Percentiles rank a stretch among this genome's conserved stretches.
These are phyloP conservation scores for Coprinopsis cinerea DNA, from an alignment of 768 basidiomycete species.

Conservation along the genomic window DNA sequence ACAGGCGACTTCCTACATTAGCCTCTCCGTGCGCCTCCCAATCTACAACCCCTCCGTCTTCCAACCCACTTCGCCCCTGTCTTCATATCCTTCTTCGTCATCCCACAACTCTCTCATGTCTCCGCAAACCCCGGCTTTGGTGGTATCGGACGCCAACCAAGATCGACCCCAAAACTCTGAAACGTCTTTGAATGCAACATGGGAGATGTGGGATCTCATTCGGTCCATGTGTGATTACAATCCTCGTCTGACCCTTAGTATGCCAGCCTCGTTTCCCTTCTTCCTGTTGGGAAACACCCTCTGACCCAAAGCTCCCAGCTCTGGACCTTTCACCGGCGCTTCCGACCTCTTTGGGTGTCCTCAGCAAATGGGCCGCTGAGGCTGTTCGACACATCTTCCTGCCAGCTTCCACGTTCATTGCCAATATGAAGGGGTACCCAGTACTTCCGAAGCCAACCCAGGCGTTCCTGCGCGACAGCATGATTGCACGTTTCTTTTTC, in stretches of 20 bases:
- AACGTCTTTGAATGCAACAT: constrained; percentile 65
- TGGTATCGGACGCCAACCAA: constrained; percentile 28
- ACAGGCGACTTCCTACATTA: constrained; percentile 61
- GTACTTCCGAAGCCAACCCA: constrained; percentile 94
- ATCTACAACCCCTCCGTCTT: constrained; percentile 71
- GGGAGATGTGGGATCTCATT: constrained; percentile 99
- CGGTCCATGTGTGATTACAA: constrained; percentile 85
- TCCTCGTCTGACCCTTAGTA: constrained; percentile 67
- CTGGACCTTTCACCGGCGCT: constrained; percentile 88
- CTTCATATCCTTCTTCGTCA: constrained; percentile 16
- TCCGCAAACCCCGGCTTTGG: constrained; percentile 28
- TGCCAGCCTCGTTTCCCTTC: constrained; percentile 16
- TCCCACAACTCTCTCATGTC: constrained; percentile 9
- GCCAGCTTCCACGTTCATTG: constrained; percentile 87
- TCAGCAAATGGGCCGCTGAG: constrained; percentile 90
- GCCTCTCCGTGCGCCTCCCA: constrained; percentile 78
- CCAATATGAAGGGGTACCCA: constrained; percentile 94
- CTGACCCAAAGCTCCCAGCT: constrained; percentile 44
- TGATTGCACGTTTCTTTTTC: constrained; percentile 54
- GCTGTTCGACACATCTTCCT: constrained; percentile 86
- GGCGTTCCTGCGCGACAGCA: constrained; percentile 81
- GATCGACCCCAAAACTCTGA: constrained; percentile 35
- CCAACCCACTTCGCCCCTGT: constrained; percentile 28
- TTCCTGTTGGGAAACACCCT: background rate
- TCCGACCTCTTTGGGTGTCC: constrained; percentile 67